A percentile compares a stretch with the other conserved stretches of the same genome.
Evolutionary conservation across 140 eudicot genomes (phyloP).

Genomic region (Cichorium intybus): DNA sequence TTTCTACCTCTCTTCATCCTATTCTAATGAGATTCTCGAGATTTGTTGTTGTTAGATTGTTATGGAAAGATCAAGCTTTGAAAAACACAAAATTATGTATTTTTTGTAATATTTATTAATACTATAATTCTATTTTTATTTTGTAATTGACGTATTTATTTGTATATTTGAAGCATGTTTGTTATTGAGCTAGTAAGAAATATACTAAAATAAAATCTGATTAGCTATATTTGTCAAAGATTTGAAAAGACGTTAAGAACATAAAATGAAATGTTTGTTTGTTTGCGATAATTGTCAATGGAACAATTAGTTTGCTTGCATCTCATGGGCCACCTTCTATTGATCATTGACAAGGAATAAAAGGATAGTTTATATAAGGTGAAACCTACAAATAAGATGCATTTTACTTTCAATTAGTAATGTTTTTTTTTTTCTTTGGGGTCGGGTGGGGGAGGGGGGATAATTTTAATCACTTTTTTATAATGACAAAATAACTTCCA

Average conservation of each 20-base stretch:
- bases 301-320: constrained; percentile 22
- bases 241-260: constrained; percentile 10
- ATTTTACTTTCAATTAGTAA: no score
- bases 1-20: no score
- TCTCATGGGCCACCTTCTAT: constrained; percentile 17
- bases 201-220: neutral
- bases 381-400: neutral
- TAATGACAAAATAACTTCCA: no score
- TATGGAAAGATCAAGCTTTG: neutral
- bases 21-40: no score
- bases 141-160: no score
- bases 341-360: neutral
- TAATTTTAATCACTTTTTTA: no score
- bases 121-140: no score
- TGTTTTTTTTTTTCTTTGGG: no score
- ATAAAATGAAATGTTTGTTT: constrained; percentile 20
- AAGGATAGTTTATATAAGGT: neutral
- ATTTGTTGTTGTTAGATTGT: no score
- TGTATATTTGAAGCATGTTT: neutral
- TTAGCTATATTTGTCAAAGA: neutral
- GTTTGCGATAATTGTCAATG: constrained; percentile 24
- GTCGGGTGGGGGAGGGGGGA: no score
- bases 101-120: no score
- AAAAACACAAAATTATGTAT: neutral
- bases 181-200: neutral